These are phyloP conservation scores for Suillus brevipes DNA, from an alignment of 768 basidiomycete species.

Conservation along the genomic window DNA sequence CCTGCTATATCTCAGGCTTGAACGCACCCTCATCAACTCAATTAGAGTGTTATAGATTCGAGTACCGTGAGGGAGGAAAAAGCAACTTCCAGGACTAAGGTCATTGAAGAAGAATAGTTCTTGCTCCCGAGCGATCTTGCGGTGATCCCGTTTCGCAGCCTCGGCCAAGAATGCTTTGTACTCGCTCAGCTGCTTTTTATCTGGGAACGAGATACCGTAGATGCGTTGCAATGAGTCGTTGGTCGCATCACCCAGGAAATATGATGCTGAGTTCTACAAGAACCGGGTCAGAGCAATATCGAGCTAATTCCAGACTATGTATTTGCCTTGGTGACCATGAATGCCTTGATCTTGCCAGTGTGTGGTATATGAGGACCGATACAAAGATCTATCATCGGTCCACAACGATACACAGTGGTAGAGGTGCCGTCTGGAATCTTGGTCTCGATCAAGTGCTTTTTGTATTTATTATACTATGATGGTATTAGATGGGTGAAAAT, in stretches of 20 bases:
- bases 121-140: constrained; percentile 97
- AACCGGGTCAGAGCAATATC: neutral
- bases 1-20: constrained; percentile 8
- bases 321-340: constrained; percentile 91
- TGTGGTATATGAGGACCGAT: constrained; percentile 97
- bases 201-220: constrained; percentile 98
- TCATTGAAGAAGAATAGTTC: constrained; percentile 99
- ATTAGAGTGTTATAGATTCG: constrained; percentile 94
- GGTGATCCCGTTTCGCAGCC: constrained; percentile 96
- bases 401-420: constrained; percentile 97
- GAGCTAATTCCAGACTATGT: neutral
- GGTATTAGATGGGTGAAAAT: constrained; percentile 7
- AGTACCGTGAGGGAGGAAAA: constrained; percentile 97
- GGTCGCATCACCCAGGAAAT: constrained; percentile 91
- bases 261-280: constrained; percentile 88
- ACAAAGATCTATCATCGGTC: constrained; percentile 97
- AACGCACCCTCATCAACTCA: constrained; percentile 83
- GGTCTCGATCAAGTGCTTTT: constrained; percentile 90
- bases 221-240: constrained; percentile 96
- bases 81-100: constrained; percentile 89
- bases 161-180: constrained; percentile 96
- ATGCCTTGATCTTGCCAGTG: constrained; percentile 95
- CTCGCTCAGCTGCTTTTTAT: constrained; percentile 91
- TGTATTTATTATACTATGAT: constrained; percentile 95
- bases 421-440: constrained; percentile 96